These are phyloP conservation scores for Fusarium bactridioides DNA, from an alignment of 2,329 filamentous ascomycete genomes.

Conservation along the genomic window DNA sequence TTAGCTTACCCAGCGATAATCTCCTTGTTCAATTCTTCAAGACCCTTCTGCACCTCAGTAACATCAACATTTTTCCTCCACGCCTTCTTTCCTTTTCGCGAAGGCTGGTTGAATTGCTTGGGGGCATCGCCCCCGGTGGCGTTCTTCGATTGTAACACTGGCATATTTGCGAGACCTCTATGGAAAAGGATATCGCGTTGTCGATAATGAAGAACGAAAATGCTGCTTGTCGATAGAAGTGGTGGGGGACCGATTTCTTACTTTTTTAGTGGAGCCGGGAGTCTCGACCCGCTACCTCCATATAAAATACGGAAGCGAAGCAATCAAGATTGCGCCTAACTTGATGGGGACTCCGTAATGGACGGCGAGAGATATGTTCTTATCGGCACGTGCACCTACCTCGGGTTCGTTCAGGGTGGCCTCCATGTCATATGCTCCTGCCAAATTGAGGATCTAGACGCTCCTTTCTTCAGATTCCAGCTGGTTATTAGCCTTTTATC, in stretches of 20 bases:
- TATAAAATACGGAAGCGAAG: not conserved
- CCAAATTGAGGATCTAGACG: constrained; percentile 38
- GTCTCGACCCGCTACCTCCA: constrained; percentile 15
- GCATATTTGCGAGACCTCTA: constrained; percentile 53
- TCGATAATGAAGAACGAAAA: constrained; percentile 26
- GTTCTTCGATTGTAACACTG: constrained; percentile 56
- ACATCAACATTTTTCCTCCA: constrained; percentile 99
- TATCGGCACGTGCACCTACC: constrained; percentile 40
- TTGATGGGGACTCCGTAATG: constrained; percentile 8
- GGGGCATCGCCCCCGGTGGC: constrained; percentile 68
- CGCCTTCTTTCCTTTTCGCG: constrained; percentile 96
- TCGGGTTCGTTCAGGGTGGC: constrained; percentile 30
- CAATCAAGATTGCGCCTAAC: not conserved
- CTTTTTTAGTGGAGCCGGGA: constrained; percentile 42
- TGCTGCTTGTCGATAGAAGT: constrained; percentile 32
- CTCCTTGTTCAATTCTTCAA: constrained; percentile 86
- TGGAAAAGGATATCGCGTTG: constrained; percentile 15
- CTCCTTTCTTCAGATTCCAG: constrained; percentile 40
- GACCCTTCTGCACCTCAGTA: constrained; percentile 81
- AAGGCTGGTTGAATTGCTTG: constrained; percentile 85
- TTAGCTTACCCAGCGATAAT: constrained; percentile 81
- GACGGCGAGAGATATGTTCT: constrained; percentile 11
- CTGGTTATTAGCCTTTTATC: constrained; percentile 27
- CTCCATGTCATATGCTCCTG: constrained; percentile 41
- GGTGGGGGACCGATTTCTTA: constrained; percentile 40